Conservation (phyloP, 805 yeast species). For the Priceomyces melissophilus region DNA sequence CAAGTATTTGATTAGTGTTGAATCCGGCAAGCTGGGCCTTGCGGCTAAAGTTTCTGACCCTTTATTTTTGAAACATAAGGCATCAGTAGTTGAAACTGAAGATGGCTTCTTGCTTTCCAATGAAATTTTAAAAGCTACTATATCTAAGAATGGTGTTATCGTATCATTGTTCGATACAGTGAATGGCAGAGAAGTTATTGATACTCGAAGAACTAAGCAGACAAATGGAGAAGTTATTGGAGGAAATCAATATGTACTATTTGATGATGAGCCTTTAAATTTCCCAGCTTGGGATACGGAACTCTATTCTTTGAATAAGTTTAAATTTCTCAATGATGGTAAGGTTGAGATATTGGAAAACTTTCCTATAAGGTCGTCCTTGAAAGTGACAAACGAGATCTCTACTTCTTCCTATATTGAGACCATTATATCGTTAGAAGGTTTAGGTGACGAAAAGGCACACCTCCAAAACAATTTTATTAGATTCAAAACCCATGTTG, state of each 20-base stretch:
- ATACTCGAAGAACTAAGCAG: slow-evolving; percentile 50
- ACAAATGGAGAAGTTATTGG: slow-evolving; percentile 38
- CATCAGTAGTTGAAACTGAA: slow-evolving; percentile 41
- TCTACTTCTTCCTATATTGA: slow-evolving; percentile 56
- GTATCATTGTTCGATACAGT: slow-evolving; percentile 60
- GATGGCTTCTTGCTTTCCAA: slow-evolving; percentile 54
- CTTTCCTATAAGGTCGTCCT: slow-evolving; percentile 60
- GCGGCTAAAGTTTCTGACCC: slow-evolving; percentile 18
- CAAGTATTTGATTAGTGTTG: slow-evolving; percentile 18
- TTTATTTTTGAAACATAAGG: slow-evolving; percentile 32
- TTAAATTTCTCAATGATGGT: slow-evolving; percentile 41
- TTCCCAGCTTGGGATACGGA: slow-evolving; percentile 99
- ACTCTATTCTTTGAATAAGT: slow-evolving; percentile 75
- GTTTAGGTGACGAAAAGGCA: slow-evolving; percentile 46
- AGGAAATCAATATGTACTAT: slow-evolving; percentile 78
- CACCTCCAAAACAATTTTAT: slow-evolving; percentile 27
- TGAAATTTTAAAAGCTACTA: slow-evolving; percentile 53
- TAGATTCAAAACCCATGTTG: slow-evolving; percentile 47
- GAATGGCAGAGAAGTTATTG: slow-evolving; percentile 62
- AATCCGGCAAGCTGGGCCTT: slow-evolving; percentile 15
- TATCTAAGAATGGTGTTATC: slow-evolving; percentile 53
- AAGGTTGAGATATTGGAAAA: slow-evolving; percentile 40
- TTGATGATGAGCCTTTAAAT: slow-evolving; percentile 85
- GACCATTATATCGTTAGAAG: slow-evolving; percentile 68
- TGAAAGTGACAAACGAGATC: slow-evolving; percentile 60